phyloP scores from a whole-genome alignment of 2,329 filamentous ascomycete genomes.

The Aspergillus novofumigatus region DNA sequence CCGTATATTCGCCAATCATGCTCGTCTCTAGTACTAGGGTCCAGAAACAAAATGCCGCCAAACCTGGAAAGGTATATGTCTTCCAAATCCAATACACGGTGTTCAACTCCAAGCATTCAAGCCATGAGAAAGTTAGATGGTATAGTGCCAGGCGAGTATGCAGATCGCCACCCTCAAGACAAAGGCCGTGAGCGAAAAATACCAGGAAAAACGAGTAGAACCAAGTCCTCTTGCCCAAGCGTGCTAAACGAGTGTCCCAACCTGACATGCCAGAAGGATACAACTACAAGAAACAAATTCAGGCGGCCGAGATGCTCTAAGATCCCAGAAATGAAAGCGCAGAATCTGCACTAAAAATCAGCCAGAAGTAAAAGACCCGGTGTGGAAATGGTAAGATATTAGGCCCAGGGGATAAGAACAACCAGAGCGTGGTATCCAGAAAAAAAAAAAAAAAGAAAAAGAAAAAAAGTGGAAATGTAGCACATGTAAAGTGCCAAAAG shows the following conservation, averaged over 20 bases:
- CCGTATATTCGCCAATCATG: not conserved
- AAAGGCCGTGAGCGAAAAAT: conserved; percentile 1
- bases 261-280: not conserved
- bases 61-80: not conserved
- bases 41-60: not conserved
- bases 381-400: not conserved
- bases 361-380: not conserved
- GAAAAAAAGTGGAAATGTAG: no score
- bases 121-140: not conserved
- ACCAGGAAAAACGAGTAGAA: conserved; percentile 15
- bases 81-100: conserved; percentile 2
- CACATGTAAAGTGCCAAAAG: not conserved
- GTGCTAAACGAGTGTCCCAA: not conserved
- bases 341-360: not conserved
- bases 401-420: conserved; percentile 1
- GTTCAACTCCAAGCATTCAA: not conserved
- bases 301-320: conserved; percentile 3
- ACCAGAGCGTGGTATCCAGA: conserved; percentile 11
- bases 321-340: not conserved
- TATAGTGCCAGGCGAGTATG: not conserved
- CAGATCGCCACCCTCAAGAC: conserved; percentile 10
- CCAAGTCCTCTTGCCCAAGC: not conserved
- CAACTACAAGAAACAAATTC: not conserved
- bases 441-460: no score
- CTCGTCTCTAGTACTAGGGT: not conserved